These are phyloP conservation scores for Rhytidiadelphus loreus DNA, from an alignment of 225 moss, liverwort and hornwort species.

Conservation along the genomic window DNA sequence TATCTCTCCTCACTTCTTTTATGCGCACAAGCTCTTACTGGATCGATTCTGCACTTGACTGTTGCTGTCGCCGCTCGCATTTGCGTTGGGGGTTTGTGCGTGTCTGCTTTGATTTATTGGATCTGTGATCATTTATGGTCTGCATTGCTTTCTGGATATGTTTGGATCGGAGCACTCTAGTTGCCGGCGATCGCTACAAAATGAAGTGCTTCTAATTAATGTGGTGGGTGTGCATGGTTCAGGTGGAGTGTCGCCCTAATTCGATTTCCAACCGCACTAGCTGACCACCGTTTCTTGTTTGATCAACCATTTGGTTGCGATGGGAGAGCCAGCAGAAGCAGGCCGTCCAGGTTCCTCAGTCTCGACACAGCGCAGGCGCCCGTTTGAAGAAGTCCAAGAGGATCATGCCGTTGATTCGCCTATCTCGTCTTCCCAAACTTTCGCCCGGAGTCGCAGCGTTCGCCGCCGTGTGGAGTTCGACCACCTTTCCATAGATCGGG, in stretches of 20 bases:
- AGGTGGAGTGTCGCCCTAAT: not conserved
- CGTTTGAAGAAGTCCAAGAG: not conserved
- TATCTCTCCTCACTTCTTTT: not conserved
- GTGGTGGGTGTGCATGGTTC: not conserved
- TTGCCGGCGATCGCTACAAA: not conserved
- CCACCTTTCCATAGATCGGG: not conserved
- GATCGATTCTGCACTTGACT: not conserved
- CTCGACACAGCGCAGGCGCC: not conserved
- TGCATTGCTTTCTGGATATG: not conserved
- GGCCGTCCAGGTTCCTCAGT: not conserved
- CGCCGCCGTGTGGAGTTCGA: conserved; percentile 1
- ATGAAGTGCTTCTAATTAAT: not conserved
- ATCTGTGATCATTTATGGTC: not conserved
- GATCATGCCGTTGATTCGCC: not conserved
- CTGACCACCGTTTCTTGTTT: not conserved
- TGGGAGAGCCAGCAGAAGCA: conserved; percentile 2
- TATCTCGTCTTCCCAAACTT: not conserved
- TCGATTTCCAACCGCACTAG: not conserved
- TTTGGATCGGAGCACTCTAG: not conserved
- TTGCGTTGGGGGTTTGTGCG: not conserved
- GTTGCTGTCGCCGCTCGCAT: not conserved
- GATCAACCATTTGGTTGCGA: not conserved
- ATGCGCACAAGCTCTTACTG: no score
- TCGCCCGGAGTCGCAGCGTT: not conserved
- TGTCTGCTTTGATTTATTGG: not conserved